Evolutionary conservation across 495 filamentous ascomycete species (phyloP).

Genomic region (Emericellopsis terricola): DNA sequence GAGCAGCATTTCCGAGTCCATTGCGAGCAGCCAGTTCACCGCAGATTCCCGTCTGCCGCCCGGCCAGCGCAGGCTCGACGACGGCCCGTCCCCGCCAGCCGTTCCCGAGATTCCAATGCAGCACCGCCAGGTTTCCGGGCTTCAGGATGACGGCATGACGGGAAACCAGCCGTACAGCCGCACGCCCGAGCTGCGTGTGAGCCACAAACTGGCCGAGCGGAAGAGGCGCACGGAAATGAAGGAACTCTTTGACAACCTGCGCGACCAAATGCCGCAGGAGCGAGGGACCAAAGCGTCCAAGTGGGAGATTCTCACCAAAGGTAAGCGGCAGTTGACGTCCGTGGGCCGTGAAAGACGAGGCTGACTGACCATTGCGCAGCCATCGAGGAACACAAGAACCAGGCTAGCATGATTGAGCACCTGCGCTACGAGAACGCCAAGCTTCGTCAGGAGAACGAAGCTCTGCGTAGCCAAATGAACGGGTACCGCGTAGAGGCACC

Average conservation of each 20-base stretch:
- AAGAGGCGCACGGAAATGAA: constrained; percentile 98
- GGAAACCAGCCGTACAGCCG: constrained; percentile 70
- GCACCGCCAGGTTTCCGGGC: constrained; percentile 48
- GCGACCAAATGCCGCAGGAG: constrained; percentile 65
- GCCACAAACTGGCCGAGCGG: constrained; percentile 88
- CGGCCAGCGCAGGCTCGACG: constrained; percentile 48
- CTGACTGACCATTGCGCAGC: constrained; percentile 13
- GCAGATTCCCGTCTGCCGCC: constrained; percentile 49
- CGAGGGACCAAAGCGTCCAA: constrained; percentile 91
- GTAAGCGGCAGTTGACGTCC: constrained; percentile 25
- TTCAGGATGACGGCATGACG: constrained; percentile 37
- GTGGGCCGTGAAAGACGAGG: background rate
- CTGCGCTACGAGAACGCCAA: constrained; percentile 23
- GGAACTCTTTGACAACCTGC: constrained; percentile 76
- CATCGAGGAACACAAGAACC: constrained; percentile 33
- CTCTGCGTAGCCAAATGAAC: too few relatives aligned
- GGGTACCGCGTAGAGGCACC: background rate
- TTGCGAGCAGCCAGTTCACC: constrained; percentile 57
- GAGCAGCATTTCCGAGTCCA: constrained; percentile 54
- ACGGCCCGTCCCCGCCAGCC: constrained; percentile 16
- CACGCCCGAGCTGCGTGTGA: constrained; percentile 86
- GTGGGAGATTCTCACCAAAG: constrained; percentile 96
- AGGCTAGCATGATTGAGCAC: constrained; percentile 17
- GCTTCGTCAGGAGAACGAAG: constrained; percentile 34
- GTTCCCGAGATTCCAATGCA: constrained; percentile 64